Conservation (phyloP, 805 yeast species). For the Kluyveromyces wickerhamii region DNA sequence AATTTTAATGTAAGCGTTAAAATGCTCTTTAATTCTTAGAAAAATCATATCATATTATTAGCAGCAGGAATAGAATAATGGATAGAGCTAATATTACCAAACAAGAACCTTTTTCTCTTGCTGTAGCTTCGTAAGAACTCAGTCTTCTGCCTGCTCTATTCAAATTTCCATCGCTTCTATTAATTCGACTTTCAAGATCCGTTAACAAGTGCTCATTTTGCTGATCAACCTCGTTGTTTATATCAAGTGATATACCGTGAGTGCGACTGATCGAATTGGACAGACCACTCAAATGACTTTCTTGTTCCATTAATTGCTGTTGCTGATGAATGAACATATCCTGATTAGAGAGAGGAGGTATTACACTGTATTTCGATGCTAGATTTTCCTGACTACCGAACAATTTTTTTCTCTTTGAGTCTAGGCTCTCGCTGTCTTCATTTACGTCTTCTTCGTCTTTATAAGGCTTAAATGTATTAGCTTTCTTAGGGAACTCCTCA, state of each 20-base stretch:
- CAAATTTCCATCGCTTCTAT: constrained; percentile 35
- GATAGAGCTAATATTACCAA: constrained; percentile 37
- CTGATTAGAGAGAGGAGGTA: constrained; percentile 24
- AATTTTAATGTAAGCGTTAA: too few species aligned
- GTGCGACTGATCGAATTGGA: constrained; percentile 39
- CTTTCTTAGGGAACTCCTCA: constrained; percentile 8
- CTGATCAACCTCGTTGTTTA: constrained; percentile 40
- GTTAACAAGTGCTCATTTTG: constrained; percentile 39
- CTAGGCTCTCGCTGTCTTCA: neutral
- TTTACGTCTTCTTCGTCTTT: constrained; percentile 13
- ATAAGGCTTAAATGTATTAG: constrained; percentile 18
- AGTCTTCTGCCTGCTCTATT: constrained; percentile 36
- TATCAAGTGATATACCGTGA: constrained; percentile 37
- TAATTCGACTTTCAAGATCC: constrained; percentile 43
- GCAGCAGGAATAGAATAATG: constrained; percentile 36
- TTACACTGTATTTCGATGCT: neutral
- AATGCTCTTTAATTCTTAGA: too few species aligned
- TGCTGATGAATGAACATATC: constrained; percentile 37
- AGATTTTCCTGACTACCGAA: neutral
- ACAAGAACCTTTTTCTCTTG: constrained; percentile 45
- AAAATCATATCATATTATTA: constrained; percentile 28
- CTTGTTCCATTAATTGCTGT: constrained; percentile 41
- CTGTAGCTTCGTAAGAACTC: constrained; percentile 32
- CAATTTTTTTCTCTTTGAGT: constrained; percentile 3
- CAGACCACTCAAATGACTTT: constrained; percentile 33